Evolutionary conservation across 208 protist species (phyloP), one percentile per base, ranked within the genome.

Genomic region (Naegleria fowleri): DNA sequence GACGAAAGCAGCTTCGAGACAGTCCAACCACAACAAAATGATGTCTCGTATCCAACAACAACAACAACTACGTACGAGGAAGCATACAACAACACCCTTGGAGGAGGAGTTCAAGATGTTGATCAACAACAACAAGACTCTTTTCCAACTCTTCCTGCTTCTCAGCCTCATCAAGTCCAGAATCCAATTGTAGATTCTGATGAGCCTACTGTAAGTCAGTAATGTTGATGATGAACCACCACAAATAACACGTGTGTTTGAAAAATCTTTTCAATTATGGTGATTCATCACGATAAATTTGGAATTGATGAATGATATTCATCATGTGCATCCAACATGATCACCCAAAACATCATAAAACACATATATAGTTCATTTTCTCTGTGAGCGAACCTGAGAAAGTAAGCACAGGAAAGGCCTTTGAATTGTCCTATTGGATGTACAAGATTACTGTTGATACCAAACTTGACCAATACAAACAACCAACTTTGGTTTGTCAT

Each of bases 371-470:
- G 40, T 95, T 94, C 88, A 91, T 94, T 19, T 95, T 95, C 89
- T 40, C 55, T 29, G 92, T 95, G 38, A 41, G 91, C 36, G 91
- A 94, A 22, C 93, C 94, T 25, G 92, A 93, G 88, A 76, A 94
- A 88, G 90, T 93, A 48, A 96, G 94, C 91, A 95, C 95, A 6
- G 92, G 93, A 13, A 94, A 95, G 48, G 92, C 94, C 22, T 93
- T 98, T n/a, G 95, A 97, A 84, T 92, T 96, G 85, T 88, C 94
- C 55, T 96, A 97, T 94, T 97, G 95, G 93, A 91, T 92, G 25
- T 98, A 97, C 91, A 92, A 93, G 16, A 93, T 98, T 86, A 90
- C 86, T 38, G 11, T 58, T 6, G 22, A 88, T 7, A 94, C 90
- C 86, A 88, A 48, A 33, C 38, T 79, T 25, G 40, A 52, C 5